phyloP scores from a whole-genome alignment of 441 rosid genomes.

The Euphorbia schlechtendalii region DNA sequence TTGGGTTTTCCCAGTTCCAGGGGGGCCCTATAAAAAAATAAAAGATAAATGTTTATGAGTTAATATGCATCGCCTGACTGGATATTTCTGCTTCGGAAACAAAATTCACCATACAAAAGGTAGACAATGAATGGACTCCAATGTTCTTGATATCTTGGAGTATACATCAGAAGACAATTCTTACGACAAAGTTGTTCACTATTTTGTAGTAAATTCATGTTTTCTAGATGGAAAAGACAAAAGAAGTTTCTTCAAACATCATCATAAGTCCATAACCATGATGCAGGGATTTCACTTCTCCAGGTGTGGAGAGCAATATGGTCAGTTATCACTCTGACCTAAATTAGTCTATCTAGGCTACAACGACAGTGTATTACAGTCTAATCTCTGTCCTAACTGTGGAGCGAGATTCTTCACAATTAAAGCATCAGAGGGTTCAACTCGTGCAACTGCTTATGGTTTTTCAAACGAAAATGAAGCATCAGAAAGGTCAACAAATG shows the following conservation, averaged over 20 bases:
- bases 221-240: conserved; percentile 1
- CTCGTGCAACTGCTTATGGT: neutral
- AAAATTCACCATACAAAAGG: neutral
- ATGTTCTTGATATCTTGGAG: neutral
- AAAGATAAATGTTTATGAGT: conserved; percentile 19
- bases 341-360: neutral
- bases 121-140: neutral
- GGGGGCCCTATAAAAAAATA: conserved; percentile 66
- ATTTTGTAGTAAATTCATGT: neutral
- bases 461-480: neutral
- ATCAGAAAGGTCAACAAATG: neutral
- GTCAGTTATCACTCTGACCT: neutral
- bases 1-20: conserved; percentile 98
- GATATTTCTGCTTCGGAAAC: too few species aligned
- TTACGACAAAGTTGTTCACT: neutral
- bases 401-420: neutral
- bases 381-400: neutral
- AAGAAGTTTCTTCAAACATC: neutral
- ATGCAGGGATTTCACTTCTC: neutral
- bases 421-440: neutral
- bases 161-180: neutral
- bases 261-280: neutral
- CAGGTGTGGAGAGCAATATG: neutral
- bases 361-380: too few species aligned
- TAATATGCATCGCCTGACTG: neutral